A percentile compares a stretch with the other conserved stretches of the same genome.
Conservation (phyloP, 192 early-diverging fungal species). For the Diversispora eburnea region DNA sequence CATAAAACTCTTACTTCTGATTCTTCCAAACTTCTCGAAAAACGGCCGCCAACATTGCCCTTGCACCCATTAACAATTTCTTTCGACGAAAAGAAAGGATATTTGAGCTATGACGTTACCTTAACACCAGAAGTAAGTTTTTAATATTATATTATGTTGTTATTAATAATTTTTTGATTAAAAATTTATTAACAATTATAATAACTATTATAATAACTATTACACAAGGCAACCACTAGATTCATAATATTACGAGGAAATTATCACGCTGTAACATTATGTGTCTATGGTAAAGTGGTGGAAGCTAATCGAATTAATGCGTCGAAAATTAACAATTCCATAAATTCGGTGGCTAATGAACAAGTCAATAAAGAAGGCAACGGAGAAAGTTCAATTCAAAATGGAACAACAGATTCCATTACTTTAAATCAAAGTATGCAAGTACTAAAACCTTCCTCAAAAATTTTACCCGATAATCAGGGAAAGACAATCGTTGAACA, state of each 20-base stretch:
- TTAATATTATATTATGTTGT: background rate
- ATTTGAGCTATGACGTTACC: constrained; percentile 26
- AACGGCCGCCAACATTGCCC: constrained; percentile 18
- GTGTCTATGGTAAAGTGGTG: constrained; percentile 29
- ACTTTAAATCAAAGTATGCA: background rate
- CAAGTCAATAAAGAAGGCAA: constrained; percentile 8
- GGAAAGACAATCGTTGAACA: too few species aligned
- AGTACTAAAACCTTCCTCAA: background rate
- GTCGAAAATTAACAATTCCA: constrained; percentile 1
- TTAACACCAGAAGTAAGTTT: constrained; percentile 23
- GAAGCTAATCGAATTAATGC: constrained; percentile 6
- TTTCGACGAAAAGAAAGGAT: constrained; percentile 30
- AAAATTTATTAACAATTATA: background rate
- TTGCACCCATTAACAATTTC: constrained; percentile 30
- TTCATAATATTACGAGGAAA: constrained; percentile 31
- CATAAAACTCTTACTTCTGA: constrained; percentile 28
- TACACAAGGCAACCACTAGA: constrained; percentile 25
- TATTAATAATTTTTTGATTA: background rate
- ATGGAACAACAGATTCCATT: constrained; percentile 2
- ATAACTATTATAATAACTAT: background rate
- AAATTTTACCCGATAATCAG: background rate
- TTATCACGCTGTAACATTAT: constrained; percentile 29
- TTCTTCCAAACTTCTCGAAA: constrained; percentile 21
- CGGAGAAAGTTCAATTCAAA: background rate
- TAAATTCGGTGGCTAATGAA: background rate